phyloP scores from a whole-genome alignment of 306 rosid species.

The Hylodesmum podocarpum region DNA sequence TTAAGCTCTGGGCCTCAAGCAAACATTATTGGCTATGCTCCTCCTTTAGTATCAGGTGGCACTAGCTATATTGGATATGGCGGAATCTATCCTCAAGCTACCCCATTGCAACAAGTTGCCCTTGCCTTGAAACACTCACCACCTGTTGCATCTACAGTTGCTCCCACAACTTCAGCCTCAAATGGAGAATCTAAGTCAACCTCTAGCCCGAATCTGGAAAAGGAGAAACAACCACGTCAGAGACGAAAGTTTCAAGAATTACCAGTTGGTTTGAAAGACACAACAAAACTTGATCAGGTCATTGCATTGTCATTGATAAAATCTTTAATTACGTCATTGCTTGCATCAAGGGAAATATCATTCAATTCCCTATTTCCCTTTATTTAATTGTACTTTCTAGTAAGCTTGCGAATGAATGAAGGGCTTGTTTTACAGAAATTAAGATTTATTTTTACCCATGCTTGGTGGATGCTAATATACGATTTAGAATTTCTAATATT shows the following conservation, averaged over 20 bases:
- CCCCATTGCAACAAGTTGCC: constrained; percentile 96
- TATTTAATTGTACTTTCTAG: constrained; percentile 21
- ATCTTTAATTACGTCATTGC: constrained; percentile 20
- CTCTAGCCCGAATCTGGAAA: constrained; percentile 43
- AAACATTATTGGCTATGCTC: constrained; percentile 47
- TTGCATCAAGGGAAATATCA: constrained; percentile 13
- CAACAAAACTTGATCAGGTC: constrained; percentile 69
- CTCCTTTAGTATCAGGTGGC: constrained; percentile 56
- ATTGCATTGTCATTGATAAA: constrained; percentile 37
- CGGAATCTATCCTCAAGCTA: constrained; percentile 95
- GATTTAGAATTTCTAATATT: constrained; percentile 25
- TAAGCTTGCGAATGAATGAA: constrained; percentile 21
- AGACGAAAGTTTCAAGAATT: constrained; percentile 89
- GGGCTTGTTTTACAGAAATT: constrained; percentile 13
- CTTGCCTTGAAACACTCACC: constrained; percentile 80
- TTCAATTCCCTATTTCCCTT: background rate
- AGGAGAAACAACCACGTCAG: constrained; percentile 64
- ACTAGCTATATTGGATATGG: constrained; percentile 92
- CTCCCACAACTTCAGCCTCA: constrained; percentile 50
- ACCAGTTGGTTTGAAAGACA: constrained; percentile 55
- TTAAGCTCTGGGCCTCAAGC: constrained; percentile 47
- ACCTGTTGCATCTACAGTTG: constrained; percentile 56
- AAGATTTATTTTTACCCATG: background rate
- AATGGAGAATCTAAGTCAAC: constrained; percentile 45
- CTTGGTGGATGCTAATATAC: background rate